Conservation (phyloP, 1,284 basidiomycete genomes). For the Rhodofomes roseus region DNA sequence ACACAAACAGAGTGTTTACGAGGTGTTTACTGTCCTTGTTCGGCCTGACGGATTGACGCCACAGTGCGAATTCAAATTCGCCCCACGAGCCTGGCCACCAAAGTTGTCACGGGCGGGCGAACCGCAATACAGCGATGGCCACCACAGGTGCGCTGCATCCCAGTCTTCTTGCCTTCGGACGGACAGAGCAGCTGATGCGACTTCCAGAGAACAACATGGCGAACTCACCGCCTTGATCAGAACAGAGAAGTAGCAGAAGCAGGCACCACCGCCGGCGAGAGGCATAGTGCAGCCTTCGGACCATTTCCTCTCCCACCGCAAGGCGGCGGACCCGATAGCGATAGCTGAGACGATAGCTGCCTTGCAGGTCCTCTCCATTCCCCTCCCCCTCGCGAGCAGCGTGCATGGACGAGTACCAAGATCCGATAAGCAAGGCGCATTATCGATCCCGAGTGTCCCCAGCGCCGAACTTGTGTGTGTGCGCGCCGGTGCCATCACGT, state of each 20-base stretch:
- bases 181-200: constrained; percentile 1
- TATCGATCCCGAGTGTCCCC: constrained; percentile 17
- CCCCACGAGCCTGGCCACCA: not conserved
- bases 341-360: not conserved
- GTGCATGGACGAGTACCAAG: constrained; percentile 15
- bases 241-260: constrained; percentile 7
- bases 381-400: not conserved
- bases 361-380: constrained; percentile 4
- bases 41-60: not conserved
- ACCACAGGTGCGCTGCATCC: not conserved
- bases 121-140: not conserved
- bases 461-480: not conserved
- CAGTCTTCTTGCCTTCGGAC: not conserved
- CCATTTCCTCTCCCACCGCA: constrained; percentile 12
- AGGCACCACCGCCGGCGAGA: constrained; percentile 1
- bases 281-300: constrained; percentile 6
- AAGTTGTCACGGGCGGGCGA: not conserved
- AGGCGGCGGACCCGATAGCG: constrained; percentile 12
- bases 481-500: constrained; percentile 6
- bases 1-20: not conserved
- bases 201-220: constrained; percentile 3
- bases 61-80: not conserved
- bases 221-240: constrained; percentile 6
- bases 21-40: not conserved
- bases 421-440: constrained; percentile 24